Evolutionary conservation across 805 yeast genomes (phyloP).

Genomic region (Saccharomycopsis malanga): DNA sequence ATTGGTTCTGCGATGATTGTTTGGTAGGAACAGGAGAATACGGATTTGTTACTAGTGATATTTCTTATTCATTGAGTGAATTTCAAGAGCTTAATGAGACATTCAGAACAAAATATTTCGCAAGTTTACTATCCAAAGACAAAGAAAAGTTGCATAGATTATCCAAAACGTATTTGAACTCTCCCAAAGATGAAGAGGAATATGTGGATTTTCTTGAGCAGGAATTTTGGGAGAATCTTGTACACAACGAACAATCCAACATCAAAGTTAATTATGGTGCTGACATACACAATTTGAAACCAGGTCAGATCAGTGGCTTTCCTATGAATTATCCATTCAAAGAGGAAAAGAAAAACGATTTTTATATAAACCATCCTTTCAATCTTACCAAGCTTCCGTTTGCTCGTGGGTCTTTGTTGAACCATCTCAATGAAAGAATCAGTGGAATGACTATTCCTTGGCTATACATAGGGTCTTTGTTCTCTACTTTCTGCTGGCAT

Average conservation of each 20-base stretch:
- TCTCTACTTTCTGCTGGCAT: slow-evolving; percentile 96
- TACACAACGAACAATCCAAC: slow-evolving; percentile 33
- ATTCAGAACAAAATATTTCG: slow-evolving; percentile 41
- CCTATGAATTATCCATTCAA: slow-evolving; percentile 41
- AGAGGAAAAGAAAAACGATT: slow-evolving; percentile 24
- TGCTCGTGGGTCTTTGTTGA: slow-evolving; percentile 61
- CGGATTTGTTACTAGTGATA: slow-evolving; percentile 70
- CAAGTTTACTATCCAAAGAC: slow-evolving; percentile 34
- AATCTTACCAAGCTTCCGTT: slow-evolving; percentile 69
- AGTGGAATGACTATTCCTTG: slow-evolving; percentile 96
- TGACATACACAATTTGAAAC: slow-evolving; percentile 61
- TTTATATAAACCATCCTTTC: slow-evolving; percentile 59
- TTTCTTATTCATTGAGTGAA: slow-evolving; percentile 47
- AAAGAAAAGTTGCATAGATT: slow-evolving; percentile 6
- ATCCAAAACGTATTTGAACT: slow-evolving; percentile 60
- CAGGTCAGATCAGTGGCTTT: slow-evolving; percentile 69
- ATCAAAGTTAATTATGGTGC: slow-evolving; percentile 76
- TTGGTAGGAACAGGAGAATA: slow-evolving; percentile 82
- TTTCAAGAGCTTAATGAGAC: slow-evolving; percentile 51
- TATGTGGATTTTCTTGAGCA: slow-evolving; percentile 38
- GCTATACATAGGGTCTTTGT: slow-evolving; percentile 84
- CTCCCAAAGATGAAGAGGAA: slow-evolving; percentile 26
- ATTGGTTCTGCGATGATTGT: slow-evolving; percentile 81
- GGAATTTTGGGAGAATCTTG: slow-evolving; percentile 59
- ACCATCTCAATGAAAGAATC: slow-evolving; percentile 56